Conservation (phyloP, 345 rosid species). For the Fremontodendron californicum region DNA sequence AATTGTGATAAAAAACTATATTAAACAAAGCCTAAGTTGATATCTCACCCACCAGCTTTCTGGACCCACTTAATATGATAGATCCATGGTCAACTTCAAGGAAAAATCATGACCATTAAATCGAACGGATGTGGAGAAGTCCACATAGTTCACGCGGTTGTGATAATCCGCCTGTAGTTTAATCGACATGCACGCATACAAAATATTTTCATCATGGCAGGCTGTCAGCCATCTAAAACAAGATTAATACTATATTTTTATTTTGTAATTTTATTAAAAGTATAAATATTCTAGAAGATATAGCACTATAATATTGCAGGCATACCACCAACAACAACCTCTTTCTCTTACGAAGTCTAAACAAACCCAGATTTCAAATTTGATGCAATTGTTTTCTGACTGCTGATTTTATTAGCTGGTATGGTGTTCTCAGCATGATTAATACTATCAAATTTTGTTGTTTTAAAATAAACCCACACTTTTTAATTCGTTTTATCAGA, state of each 20-base stretch:
- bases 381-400: constrained; percentile 17
- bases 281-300: constrained; percentile 22
- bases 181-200: constrained; percentile 5
- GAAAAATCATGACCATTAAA: constrained; percentile 15
- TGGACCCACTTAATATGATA: background rate
- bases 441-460: background rate
- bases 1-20: too few relatives aligned
- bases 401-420: background rate
- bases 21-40: constrained; percentile 1
- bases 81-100: constrained; percentile 13
- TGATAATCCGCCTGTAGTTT: background rate
- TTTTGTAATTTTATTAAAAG: background rate
- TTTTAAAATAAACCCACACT: background rate
- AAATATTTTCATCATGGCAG: background rate
- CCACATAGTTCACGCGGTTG: constrained; percentile 12
- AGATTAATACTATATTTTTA: background rate
- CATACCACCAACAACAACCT: constrained; percentile 21
- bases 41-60: constrained; percentile 15
- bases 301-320: constrained; percentile 10
- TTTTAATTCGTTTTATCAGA: background rate
- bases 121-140: constrained; percentile 7
- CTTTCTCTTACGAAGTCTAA: background rate
- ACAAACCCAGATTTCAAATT: background rate
- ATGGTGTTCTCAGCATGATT: background rate
- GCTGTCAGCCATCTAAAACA: background rate